Conservation (phyloP, 108 stramenopile genomes). For the Fragilaria radians region DNA sequence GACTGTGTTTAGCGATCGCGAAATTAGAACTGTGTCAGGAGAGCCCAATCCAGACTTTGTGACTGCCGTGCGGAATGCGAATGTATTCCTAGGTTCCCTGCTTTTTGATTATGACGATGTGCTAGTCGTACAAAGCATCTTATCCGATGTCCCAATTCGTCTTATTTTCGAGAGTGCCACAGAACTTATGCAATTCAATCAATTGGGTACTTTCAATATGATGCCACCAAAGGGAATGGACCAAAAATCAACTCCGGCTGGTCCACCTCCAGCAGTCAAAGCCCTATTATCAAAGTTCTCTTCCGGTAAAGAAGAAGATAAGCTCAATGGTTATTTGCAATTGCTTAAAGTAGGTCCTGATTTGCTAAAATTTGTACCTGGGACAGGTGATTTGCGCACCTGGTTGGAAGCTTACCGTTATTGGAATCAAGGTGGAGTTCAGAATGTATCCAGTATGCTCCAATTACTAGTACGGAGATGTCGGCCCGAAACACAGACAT, state of each 20-base stretch:
- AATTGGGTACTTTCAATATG: conserved; percentile 71
- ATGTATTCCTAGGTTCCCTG: conserved; percentile 70
- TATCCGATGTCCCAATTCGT: conserved; percentile 35
- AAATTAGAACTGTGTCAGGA: conserved; percentile 28
- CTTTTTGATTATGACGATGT: conserved; percentile 79
- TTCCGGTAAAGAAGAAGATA: conserved; percentile 78
- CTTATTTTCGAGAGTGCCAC: conserved; percentile 81
- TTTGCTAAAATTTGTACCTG: conserved; percentile 77
- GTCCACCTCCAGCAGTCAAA: conserved; percentile 80
- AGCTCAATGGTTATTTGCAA: conserved; percentile 72
- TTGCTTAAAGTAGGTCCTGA: conserved; percentile 79
- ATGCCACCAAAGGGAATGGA: too few relatives aligned
- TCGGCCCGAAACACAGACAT: too few relatives aligned
- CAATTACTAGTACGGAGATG: conserved; percentile 29
- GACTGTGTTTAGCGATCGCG: conserved; percentile 59
- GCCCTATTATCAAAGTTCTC: conserved; percentile 70
- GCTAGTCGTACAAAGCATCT: conserved; percentile 24
- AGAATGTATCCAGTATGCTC: conserved; percentile 56
- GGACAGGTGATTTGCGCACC: conserved; percentile 64
- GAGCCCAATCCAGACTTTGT: conserved; percentile 35
- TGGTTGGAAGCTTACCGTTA: conserved; percentile 85
- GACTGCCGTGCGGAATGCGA: conserved; percentile 54
- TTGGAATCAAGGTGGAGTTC: conserved; percentile 77
- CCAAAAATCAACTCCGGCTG: conserved; percentile 19
- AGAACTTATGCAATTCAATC: conserved; percentile 74